Base-by-base conservation (phyloP, 2,329 filamentous ascomycete species). In the Phialemonium atrogriseum region DNA sequence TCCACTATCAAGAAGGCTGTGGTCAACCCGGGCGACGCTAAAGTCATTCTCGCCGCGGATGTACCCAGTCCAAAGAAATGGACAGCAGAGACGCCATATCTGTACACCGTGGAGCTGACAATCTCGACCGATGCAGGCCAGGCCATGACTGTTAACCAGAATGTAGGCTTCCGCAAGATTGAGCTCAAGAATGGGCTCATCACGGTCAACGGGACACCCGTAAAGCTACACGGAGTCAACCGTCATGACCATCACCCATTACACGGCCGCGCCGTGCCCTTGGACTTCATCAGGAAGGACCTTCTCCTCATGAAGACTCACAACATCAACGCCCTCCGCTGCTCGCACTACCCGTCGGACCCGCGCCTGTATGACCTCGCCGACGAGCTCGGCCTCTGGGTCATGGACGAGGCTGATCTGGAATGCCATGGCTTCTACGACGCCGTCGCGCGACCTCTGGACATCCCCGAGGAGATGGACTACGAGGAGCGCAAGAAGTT, bases 241-340 rank as follows among this genome's bases (percentile, higher is more conserved):
- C 61, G 79, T 11, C 80, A 84, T 45, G 80, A 85, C 35, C 79
- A 85, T 44, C 78, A 84, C 44, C 76, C 77, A 0, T 55, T 58
- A 15, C 66, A 67, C 17, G 79, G 79, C 4, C 72, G 79, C 0
- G 66, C 77, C 1, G 75, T 83, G 0, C 76, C 77, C 0, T 52
- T 71, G 6, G 70, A 77, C 2, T 80, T 70, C 35, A 69, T 81
- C 46, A 67, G 68, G 39, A 53, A 61, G 10, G 80, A 84, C 41
- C 58, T 84, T 2, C 45, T 77, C 3, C 57, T 76, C 4, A 84
- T 84, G 78, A 84, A 84, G 52, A 60, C 56, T 6, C 69, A 81
- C 58, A 84, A 84, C 44, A 67, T 84, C 55, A 84, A 85, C 40
- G 74, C 80, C 1, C 62, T 85, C 5, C 73, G 80, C 0, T 78